Base-by-base conservation (phyloP, 352 stramenopile species). In the Phytophthora hybrid region DNA sequence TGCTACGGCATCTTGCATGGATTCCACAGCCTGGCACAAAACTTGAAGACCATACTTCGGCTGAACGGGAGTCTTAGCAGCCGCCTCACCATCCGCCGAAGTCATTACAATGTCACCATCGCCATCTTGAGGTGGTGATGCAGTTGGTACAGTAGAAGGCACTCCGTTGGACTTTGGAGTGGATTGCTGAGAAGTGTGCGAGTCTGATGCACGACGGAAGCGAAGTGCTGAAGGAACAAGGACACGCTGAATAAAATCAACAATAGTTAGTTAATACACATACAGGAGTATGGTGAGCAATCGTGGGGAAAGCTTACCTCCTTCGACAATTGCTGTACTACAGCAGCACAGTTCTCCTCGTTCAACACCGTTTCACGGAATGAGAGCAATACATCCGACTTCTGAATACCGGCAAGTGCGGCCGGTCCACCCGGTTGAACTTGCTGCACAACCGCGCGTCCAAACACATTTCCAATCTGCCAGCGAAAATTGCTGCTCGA, bases 391-490 rank as follows among this genome's bases (percentile, higher is more conserved):
- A 97, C 90, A 31, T 97, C 90, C 5, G 90, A 89, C 74, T 97
- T 97, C 67, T 93, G 88, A 56, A 97, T 87, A 3, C 89, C 88
- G 29, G 84, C 88, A 53, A 82, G 77, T 11, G 85, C 87, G 0
- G 90, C 90, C 23, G 89, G 82, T 1, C 90, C 90, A 9, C 71
- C 72, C 18, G 85, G 80, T 5, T 93, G 83, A 19, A 97, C 90
- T 70, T 83, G 81, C 59, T 95, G 87, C 19, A 97, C 90, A 14
- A 97, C 90, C 1, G 87, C 86, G 18, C 90, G 90, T 10, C 88
- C 90, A 77, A 95, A 94, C 4, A 97, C 88, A 39, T 85, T 93
- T 37, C 87, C 87, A 52, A 97, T 95, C 67, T 93, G 86, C 90
- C 90, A 97, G 66, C 81, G 76, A 31, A 95, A 89, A 46, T 92